Evolutionary conservation across 2,329 filamentous ascomycete genomes (phyloP).

Genomic region (Apiospora aurea): DNA sequence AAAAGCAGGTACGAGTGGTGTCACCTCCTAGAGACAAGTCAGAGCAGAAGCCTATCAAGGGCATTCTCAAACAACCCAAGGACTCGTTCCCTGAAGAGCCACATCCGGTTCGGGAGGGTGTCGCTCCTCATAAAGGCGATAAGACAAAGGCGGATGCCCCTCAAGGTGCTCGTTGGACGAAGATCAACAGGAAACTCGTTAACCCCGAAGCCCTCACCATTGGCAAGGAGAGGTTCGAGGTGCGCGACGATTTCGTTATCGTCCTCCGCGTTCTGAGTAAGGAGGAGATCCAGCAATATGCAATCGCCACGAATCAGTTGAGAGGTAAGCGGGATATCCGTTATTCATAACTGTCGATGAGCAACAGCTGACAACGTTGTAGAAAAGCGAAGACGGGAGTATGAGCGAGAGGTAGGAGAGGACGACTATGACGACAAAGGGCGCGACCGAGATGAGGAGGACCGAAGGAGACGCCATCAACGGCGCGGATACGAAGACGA

Average conservation of each 20-base stretch:
- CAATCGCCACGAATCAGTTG: slow-evolving; percentile 80
- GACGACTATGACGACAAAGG: slow-evolving; percentile 33
- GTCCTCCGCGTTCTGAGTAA: slow-evolving; percentile 86
- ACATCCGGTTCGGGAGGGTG: slow-evolving; percentile 84
- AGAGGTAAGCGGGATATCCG: slow-evolving; percentile 66
- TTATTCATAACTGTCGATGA: background rate
- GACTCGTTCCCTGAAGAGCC: slow-evolving; percentile 86
- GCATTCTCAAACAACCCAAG: slow-evolving; percentile 85
- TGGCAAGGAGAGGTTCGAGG: slow-evolving; percentile 90
- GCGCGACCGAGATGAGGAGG: slow-evolving; percentile 42
- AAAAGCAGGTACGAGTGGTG: slow-evolving; percentile 70
- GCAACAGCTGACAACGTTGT: background rate
- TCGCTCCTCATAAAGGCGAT: slow-evolving; percentile 91
- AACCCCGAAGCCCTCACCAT: slow-evolving; percentile 87
- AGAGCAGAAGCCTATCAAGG: slow-evolving; percentile 75
- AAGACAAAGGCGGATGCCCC: slow-evolving; percentile 77
- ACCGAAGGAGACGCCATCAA: slow-evolving; percentile 39
- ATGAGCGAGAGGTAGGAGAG: slow-evolving; percentile 41
- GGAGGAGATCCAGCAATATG: slow-evolving; percentile 90
- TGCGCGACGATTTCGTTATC: slow-evolving; percentile 92
- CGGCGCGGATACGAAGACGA: slow-evolving; percentile 41
- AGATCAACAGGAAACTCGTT: slow-evolving; percentile 86
- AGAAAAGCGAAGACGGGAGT: slow-evolving; percentile 52
- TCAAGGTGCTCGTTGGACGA: slow-evolving; percentile 86
- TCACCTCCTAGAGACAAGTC: slow-evolving; percentile 71